Conservation (phyloP, 768 basidiomycete genomes). For the Panaeolus cyanescens region DNA sequence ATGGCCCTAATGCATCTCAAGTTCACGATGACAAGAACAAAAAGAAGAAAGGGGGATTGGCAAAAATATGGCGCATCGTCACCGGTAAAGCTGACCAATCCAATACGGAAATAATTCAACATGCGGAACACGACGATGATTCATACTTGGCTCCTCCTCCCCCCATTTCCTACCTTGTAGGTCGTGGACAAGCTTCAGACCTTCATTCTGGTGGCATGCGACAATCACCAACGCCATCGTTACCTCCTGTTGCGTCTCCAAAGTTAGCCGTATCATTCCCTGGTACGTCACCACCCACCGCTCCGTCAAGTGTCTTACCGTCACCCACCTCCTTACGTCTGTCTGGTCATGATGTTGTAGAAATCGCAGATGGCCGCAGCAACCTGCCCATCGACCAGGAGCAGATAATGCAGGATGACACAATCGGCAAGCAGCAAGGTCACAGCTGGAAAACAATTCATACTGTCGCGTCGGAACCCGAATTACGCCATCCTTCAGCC, state of each 20-base stretch:
- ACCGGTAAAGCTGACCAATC: conserved; percentile 52
- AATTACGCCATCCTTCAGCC: conserved; percentile 46
- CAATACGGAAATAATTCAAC: conserved; percentile 35
- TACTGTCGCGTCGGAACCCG: conserved; percentile 61
- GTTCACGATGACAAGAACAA: conserved; percentile 49
- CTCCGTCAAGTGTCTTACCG: conserved; percentile 73
- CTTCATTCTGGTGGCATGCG: conserved; percentile 41
- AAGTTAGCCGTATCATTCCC: conserved; percentile 55
- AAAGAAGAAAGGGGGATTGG: conserved; percentile 78
- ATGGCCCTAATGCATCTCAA: conserved; percentile 22
- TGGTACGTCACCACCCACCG: conserved; percentile 74
- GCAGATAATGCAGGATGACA: conserved; percentile 30
- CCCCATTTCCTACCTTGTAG: conserved; percentile 85
- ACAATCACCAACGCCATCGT: conserved; percentile 70
- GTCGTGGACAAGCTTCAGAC: conserved; percentile 52
- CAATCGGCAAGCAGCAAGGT: conserved; percentile 30
- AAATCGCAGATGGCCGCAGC: conserved; percentile 40
- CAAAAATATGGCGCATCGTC: conserved; percentile 81
- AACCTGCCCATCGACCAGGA: conserved; percentile 47
- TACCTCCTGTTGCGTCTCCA: conserved; percentile 60
- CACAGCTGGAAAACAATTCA: conserved; percentile 44
- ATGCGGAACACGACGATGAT: conserved; percentile 63
- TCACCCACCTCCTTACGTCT: conserved; percentile 76
- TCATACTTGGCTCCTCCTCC: conserved; percentile 88
- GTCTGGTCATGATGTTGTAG: conserved; percentile 53